phyloP scores from a whole-genome alignment of 805 yeast species.

The Ogataea glucozyma region DNA sequence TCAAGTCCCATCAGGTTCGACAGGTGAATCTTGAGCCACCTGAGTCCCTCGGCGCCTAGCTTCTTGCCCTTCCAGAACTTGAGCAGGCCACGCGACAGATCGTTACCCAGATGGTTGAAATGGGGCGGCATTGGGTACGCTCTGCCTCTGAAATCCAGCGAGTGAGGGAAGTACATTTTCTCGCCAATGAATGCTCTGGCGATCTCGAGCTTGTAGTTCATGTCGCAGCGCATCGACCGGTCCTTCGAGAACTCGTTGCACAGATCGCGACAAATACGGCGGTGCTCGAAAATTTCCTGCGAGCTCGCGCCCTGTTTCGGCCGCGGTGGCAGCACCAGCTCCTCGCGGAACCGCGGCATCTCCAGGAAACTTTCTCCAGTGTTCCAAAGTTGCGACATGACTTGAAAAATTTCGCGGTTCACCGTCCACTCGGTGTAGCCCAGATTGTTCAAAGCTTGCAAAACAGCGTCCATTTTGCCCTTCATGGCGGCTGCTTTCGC shows the following conservation, averaged over 20 bases:
- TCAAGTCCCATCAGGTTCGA: conserved; percentile 76
- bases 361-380: conserved; percentile 72
- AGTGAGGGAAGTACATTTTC: conserved; percentile 75
- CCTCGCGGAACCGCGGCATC: conserved; percentile 57
- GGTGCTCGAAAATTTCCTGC: conserved; percentile 64
- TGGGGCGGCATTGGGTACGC: conserved; percentile 82
- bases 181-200: conserved; percentile 91
- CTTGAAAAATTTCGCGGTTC: conserved; percentile 65
- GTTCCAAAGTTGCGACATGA: conserved; percentile 84
- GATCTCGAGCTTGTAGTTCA: conserved; percentile 90
- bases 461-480: conserved; percentile 63
- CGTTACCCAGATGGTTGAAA: conserved; percentile 79
- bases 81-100: conserved; percentile 69
- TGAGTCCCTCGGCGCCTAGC: conserved; percentile 63
- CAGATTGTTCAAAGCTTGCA: conserved; percentile 78
- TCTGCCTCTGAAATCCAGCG: conserved; percentile 80
- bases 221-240: conserved; percentile 89
- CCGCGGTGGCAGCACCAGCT: conserved; percentile 48
- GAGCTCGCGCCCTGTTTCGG: conserved; percentile 77
- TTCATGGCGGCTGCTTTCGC: conserved; percentile 79
- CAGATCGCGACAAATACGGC: conserved; percentile 54
- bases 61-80: conserved; percentile 76
- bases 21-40: conserved; percentile 75
- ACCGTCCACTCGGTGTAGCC: conserved; percentile 94
- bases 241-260: conserved; percentile 62